A percentile compares a stretch with the other conserved stretches of the same genome.
phyloP scores from a whole-genome alignment of 768 basidiomycete species.

The Coprinopsis marcescibilis region DNA sequence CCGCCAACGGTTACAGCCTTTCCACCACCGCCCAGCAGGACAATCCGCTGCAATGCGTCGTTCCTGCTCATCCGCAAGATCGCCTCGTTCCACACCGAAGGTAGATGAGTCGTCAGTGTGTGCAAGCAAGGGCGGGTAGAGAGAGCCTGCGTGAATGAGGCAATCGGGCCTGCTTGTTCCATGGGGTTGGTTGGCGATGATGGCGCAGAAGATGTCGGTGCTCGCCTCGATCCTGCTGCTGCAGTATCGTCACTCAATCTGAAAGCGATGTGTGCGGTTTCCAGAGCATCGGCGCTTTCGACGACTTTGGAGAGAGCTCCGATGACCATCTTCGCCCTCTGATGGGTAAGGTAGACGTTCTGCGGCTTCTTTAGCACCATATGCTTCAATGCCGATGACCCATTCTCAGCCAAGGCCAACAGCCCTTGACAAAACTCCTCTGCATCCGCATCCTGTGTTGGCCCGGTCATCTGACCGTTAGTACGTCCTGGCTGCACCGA shows the following conservation, averaged over 20 bases:
- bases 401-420: neutral
- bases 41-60: slow-evolving; percentile 41
- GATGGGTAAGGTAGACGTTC: slow-evolving; percentile 50
- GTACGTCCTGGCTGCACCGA: neutral
- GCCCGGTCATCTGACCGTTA: neutral
- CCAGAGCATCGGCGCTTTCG: slow-evolving; percentile 36
- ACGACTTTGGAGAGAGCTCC: slow-evolving; percentile 41
- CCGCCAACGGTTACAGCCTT: slow-evolving; percentile 8
- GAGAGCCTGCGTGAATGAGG: slow-evolving; percentile 28
- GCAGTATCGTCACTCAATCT: slow-evolving; percentile 45
- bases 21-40: slow-evolving; percentile 23
- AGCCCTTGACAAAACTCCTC: slow-evolving; percentile 38
- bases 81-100: slow-evolving; percentile 52
- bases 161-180: slow-evolving; percentile 32
- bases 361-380: slow-evolving; percentile 48
- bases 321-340: slow-evolving; percentile 40
- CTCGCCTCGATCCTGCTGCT: slow-evolving; percentile 14
- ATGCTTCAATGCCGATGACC: slow-evolving; percentile 26
- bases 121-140: slow-evolving; percentile 39
- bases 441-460: slow-evolving; percentile 19
- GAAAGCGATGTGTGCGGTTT: slow-evolving; percentile 49
- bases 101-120: slow-evolving; percentile 47
- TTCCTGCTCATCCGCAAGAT: slow-evolving; percentile 47
- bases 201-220: slow-evolving; percentile 13
- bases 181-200: slow-evolving; percentile 9